phyloP scores from a whole-genome alignment of 2,329 filamentous ascomycete species.

The Exserohilum turcica region DNA sequence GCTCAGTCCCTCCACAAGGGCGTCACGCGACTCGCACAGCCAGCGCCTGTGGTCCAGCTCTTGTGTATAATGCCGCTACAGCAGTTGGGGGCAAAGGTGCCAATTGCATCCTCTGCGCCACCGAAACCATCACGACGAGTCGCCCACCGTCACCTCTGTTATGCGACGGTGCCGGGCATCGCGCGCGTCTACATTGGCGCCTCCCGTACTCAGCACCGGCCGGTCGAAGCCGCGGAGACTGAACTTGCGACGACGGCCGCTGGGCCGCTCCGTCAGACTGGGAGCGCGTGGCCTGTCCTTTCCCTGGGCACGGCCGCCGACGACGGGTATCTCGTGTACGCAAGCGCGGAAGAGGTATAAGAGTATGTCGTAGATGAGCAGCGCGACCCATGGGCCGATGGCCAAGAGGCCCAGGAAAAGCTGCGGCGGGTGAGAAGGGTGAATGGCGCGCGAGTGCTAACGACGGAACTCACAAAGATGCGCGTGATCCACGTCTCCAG shows the following conservation, averaged over 20 bases:
- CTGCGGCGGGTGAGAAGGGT: constrained; percentile 49
- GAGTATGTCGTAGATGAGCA: constrained; percentile 67
- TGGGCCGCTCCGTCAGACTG: constrained; percentile 63
- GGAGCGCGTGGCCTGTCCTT: constrained; percentile 65
- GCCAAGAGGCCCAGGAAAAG: constrained; percentile 64
- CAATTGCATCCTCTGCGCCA: neutral
- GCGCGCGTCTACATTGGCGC: constrained; percentile 21
- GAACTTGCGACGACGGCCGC: constrained; percentile 54
- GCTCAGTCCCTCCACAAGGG: neutral
- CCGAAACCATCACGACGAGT: constrained; percentile 6
- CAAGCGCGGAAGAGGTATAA: constrained; percentile 65
- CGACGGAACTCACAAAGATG: constrained; percentile 60
- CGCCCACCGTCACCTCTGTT: constrained; percentile 24
- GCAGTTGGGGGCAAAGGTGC: neutral
- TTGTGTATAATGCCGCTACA: neutral
- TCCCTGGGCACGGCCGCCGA: constrained; percentile 66
- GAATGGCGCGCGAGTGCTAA: neutral
- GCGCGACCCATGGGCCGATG: constrained; percentile 64
- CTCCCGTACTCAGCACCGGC: constrained; percentile 27
- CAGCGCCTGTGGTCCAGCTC: neutral
- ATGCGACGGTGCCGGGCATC: constrained; percentile 37
- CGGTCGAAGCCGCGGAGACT: constrained; percentile 43
- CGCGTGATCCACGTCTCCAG: constrained; percentile 67
- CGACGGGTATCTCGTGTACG: constrained; percentile 63
- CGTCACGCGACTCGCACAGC: neutral